Conservation (phyloP, 2,329 filamentous ascomycete species). For the Fusarium sp. region DNA sequence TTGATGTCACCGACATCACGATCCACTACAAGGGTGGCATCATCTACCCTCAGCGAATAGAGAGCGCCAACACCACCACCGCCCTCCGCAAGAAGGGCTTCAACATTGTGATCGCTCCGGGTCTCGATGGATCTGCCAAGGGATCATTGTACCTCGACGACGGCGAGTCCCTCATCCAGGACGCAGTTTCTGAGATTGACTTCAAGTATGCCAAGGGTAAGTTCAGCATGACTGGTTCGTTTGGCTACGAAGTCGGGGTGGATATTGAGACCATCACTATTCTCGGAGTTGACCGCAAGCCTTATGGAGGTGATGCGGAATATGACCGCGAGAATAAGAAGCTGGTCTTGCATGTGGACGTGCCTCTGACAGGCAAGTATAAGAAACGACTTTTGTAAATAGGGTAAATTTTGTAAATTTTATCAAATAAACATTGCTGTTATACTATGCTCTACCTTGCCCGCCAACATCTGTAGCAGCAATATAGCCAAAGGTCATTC, state of each 20-base stretch:
- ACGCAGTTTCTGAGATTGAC: slow-evolving; percentile 63
- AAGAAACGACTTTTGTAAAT: slow-evolving; percentile 1
- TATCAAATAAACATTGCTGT: background rate
- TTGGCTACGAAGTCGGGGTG: slow-evolving; percentile 61
- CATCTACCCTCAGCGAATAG: slow-evolving; percentile 68
- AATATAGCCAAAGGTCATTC: slow-evolving; percentile 49
- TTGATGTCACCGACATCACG: slow-evolving; percentile 64
- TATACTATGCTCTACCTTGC: background rate
- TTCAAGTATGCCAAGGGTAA: slow-evolving; percentile 67
- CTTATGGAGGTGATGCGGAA: slow-evolving; percentile 20
- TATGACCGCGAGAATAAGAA: slow-evolving; percentile 40
- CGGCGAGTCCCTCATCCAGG: slow-evolving; percentile 72
- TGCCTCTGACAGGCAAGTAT: slow-evolving; percentile 33
- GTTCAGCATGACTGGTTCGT: slow-evolving; percentile 62
- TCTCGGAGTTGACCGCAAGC: slow-evolving; percentile 49
- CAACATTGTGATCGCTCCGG: slow-evolving; percentile 74
- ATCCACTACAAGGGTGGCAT: slow-evolving; percentile 72
- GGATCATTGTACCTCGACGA: slow-evolving; percentile 81
- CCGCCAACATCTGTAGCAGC: slow-evolving; percentile 23
- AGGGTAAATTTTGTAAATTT: background rate
- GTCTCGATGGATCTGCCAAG: slow-evolving; percentile 67
- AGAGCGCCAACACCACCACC: slow-evolving; percentile 69
- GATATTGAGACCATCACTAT: slow-evolving; percentile 60
- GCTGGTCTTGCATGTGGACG: slow-evolving; percentile 29
- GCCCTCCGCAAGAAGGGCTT: slow-evolving; percentile 73